Conservation (phyloP, 805 yeast species). For the Schizosaccharomyces octosporus region DNA sequence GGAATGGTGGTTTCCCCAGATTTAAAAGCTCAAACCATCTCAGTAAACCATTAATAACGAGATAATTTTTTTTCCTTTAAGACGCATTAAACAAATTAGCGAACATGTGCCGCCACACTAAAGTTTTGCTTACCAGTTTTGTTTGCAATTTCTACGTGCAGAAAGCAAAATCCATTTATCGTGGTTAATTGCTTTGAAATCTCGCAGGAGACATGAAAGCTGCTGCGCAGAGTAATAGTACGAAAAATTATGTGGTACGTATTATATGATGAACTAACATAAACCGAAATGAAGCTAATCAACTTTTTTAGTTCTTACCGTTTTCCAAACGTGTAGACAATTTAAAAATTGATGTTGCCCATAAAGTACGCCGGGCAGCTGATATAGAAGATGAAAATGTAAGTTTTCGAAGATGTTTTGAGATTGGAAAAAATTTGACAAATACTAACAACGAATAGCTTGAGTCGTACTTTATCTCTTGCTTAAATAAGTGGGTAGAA, state of each 20-base stretch:
- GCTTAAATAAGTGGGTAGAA: slow-evolving; percentile 71
- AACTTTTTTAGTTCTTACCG: slow-evolving; percentile 15
- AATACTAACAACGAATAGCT: slow-evolving; percentile 3
- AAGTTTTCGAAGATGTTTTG: slow-evolving; percentile 1
- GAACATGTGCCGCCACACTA: too few species aligned
- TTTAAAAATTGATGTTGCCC: slow-evolving; percentile 52
- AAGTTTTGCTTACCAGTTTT: too few species aligned
- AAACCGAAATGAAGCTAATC: background rate
- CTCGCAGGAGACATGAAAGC: background rate
- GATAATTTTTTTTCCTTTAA: too few species aligned
- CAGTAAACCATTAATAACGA: too few species aligned
- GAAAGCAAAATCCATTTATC: background rate
- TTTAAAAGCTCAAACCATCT: too few species aligned
- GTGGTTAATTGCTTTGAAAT: background rate
- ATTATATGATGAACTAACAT: background rate
- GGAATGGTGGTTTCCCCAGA: too few species aligned
- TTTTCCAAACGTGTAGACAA: slow-evolving; percentile 68
- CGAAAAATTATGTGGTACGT: background rate
- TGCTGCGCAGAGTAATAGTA: background rate
- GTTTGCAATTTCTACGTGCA: background rate
- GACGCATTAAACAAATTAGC: too few species aligned
- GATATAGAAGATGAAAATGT: slow-evolving; percentile 10
- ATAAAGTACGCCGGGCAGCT: slow-evolving; percentile 11
- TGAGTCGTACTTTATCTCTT: slow-evolving; percentile 44
- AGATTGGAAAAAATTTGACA: background rate